Percentiles rank a stretch among this genome's conserved stretches.
phyloP scores from a whole-genome alignment of 2,329 filamentous ascomycete species.

The Pseudogymnoascus pannorum region DNA sequence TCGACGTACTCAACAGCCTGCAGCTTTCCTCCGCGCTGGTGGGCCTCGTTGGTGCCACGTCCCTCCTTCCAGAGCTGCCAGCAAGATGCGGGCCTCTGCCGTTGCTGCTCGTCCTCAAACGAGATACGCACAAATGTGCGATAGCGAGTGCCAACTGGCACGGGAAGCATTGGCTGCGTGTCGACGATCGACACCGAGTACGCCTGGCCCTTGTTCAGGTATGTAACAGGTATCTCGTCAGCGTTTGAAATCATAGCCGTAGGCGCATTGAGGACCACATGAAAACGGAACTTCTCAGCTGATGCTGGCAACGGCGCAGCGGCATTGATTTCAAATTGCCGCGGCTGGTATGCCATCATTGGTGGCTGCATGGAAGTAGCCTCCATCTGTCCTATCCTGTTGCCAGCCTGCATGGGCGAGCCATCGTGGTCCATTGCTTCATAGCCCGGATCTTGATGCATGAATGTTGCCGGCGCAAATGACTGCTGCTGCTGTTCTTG shows the following conservation, averaged over 20 bases:
- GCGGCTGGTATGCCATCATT: slow-evolving; percentile 50
- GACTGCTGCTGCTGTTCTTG: slow-evolving; percentile 39
- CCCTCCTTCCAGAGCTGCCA: slow-evolving; percentile 97
- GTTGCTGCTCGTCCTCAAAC: slow-evolving; percentile 92
- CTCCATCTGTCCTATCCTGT: slow-evolving; percentile 49
- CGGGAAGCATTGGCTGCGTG: slow-evolving; percentile 55
- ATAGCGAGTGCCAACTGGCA: slow-evolving; percentile 60
- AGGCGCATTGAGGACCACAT: slow-evolving; percentile 82
- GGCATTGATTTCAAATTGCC: slow-evolving; percentile 40
- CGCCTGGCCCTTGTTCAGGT: slow-evolving; percentile 94
- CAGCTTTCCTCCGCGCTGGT: slow-evolving; percentile 84
- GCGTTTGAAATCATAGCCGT: slow-evolving; percentile 91
- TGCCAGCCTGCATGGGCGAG: slow-evolving; percentile 55
- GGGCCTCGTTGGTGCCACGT: slow-evolving; percentile 88
- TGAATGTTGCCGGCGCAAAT: slow-evolving; percentile 72
- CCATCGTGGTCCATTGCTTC: slow-evolving; percentile 72
- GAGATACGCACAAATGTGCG: slow-evolving; percentile 91
- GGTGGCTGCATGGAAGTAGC: slow-evolving; percentile 55
- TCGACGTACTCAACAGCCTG: slow-evolving; percentile 94
- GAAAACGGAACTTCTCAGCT: slow-evolving; percentile 76
- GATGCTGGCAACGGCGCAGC: slow-evolving; percentile 42
- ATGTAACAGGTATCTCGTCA: slow-evolving; percentile 93
- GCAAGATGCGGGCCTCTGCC: slow-evolving; percentile 71
- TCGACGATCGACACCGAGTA: slow-evolving; percentile 84
- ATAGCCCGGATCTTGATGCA: slow-evolving; percentile 73